Evolutionary conservation across 768 basidiomycete species (phyloP).

Genomic region (Tylopilus cervinicoccineus): DNA sequence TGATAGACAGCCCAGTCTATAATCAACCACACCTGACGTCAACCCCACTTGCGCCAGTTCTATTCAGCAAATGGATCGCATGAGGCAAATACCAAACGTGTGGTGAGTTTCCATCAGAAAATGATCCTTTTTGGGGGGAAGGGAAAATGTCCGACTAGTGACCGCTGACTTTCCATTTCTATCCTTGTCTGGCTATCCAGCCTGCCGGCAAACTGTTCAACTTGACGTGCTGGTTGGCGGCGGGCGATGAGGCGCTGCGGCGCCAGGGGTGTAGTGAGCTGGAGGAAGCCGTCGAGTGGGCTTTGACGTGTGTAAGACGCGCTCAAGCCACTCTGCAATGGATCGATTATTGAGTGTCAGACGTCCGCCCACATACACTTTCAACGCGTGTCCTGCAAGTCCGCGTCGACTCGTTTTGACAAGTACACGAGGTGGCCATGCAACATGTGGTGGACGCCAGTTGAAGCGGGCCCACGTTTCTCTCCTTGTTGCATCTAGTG

Average conservation of each 20-base stretch:
- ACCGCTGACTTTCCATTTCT: conserved; percentile 7
- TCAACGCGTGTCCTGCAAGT: not conserved
- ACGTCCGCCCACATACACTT: not conserved
- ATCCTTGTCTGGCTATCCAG: conserved; percentile 10
- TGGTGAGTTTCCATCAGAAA: conserved; percentile 27
- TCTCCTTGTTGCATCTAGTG: not conserved
- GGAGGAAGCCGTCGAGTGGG: not conserved
- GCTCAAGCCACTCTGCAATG: conserved; percentile 30
- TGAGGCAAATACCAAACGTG: conserved; percentile 23
- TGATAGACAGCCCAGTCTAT: too few species aligned
- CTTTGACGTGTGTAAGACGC: conserved; percentile 27
- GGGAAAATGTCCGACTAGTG: conserved; percentile 31
- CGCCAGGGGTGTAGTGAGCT: not conserved
- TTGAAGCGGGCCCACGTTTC: not conserved
- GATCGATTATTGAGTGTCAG: conserved; percentile 37
- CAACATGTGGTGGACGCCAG: not conserved
- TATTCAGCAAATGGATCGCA: conserved; percentile 28
- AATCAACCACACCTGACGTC: conserved; percentile 8
- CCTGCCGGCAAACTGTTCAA: conserved; percentile 33
- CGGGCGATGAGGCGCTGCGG: conserved; percentile 13
- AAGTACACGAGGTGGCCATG: conserved; percentile 6
- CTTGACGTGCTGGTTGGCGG: conserved; percentile 23
- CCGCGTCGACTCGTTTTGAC: not conserved
- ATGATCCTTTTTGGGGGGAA: conserved; percentile 27
- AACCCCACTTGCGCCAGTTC: conserved; percentile 27